These are phyloP conservation scores for Cyphellophora attinorum DNA, from an alignment of 2,329 filamentous ascomycete species.

Conservation along the genomic window DNA sequence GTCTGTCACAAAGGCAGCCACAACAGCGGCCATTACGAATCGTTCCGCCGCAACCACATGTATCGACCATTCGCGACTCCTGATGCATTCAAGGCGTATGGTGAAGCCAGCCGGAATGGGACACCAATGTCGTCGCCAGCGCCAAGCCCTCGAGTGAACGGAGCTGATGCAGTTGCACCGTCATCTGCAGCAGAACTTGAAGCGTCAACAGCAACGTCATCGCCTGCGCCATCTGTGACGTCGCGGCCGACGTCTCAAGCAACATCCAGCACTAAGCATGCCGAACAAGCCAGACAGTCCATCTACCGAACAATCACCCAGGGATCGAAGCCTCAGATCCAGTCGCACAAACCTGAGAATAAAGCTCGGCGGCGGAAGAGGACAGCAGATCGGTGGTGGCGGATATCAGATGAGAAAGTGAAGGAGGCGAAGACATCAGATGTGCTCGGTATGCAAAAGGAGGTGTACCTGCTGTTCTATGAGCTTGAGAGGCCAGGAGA, in stretches of 20 bases:
- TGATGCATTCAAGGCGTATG: constrained; percentile 65
- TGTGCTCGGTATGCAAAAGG: constrained; percentile 84
- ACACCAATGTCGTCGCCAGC: constrained; percentile 28
- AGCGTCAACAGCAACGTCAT: constrained; percentile 26
- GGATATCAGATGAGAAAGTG: constrained; percentile 93
- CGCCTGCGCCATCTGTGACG: constrained; percentile 17
- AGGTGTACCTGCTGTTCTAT: constrained; percentile 95
- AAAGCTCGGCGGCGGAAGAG: constrained; percentile 48
- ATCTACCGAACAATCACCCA: constrained; percentile 12
- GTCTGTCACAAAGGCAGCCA: constrained; percentile 95
- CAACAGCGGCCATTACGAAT: constrained; percentile 94
- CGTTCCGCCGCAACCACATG: constrained; percentile 77
- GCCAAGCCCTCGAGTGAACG: constrained; percentile 32
- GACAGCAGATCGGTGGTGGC: constrained; percentile 77
- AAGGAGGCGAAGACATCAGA: constrained; percentile 89
- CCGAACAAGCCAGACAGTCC: not conserved
- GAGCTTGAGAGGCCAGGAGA: constrained; percentile 56
- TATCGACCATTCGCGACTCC: constrained; percentile 74
- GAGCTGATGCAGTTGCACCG: not conserved
- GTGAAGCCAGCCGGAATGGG: constrained; percentile 56
- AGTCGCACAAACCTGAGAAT: constrained; percentile 18
- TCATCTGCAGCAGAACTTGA: constrained; percentile 7
- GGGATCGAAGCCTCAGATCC: constrained; percentile 13
- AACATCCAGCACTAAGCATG: not conserved
- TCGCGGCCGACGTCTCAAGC: constrained; percentile 1